phyloP scores from a whole-genome alignment of 2,329 filamentous ascomycete species.

The Neonectria hederae region DNA sequence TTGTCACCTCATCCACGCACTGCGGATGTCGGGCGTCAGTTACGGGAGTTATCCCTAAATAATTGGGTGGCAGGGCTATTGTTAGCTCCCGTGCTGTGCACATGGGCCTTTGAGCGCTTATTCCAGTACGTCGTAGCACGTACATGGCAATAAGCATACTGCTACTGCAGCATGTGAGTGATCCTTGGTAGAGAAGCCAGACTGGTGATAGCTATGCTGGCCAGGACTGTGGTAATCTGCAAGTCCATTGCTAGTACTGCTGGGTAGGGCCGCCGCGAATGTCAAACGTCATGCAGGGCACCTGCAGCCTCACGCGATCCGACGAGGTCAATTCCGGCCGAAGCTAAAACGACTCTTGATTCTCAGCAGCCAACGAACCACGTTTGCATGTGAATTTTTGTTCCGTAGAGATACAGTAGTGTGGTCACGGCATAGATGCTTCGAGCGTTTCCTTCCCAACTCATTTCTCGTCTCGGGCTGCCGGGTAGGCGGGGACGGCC shows the following conservation, averaged over 20 bases:
- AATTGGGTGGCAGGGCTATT: background rate
- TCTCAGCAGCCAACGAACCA: conserved; percentile 3
- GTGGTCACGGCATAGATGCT: background rate
- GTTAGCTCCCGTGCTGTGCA: background rate
- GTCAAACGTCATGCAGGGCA: conserved; percentile 23
- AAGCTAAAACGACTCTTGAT: conserved; percentile 8
- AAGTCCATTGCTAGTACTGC: conserved; percentile 4
- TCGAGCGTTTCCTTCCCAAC: background rate
- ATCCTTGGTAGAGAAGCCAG: background rate
- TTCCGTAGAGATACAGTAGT: conserved; percentile 6
- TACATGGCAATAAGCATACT: background rate
- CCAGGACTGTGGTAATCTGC: background rate
- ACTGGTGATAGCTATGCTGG: background rate
- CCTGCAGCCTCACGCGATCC: conserved; percentile 21
- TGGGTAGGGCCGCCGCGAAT: background rate
- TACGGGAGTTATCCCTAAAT: background rate
- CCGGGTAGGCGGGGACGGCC: background rate
- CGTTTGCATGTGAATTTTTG: background rate
- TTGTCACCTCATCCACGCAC: background rate
- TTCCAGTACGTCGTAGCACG: background rate
- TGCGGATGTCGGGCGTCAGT: background rate
- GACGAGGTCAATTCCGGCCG: conserved; percentile 4
- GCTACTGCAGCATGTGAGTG: conserved; percentile 4
- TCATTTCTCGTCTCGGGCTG: background rate
- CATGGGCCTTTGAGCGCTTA: background rate